These are phyloP conservation scores for Avena atlantica DNA, from an alignment of 176 grass and related monocot species.

Conservation along the genomic window DNA sequence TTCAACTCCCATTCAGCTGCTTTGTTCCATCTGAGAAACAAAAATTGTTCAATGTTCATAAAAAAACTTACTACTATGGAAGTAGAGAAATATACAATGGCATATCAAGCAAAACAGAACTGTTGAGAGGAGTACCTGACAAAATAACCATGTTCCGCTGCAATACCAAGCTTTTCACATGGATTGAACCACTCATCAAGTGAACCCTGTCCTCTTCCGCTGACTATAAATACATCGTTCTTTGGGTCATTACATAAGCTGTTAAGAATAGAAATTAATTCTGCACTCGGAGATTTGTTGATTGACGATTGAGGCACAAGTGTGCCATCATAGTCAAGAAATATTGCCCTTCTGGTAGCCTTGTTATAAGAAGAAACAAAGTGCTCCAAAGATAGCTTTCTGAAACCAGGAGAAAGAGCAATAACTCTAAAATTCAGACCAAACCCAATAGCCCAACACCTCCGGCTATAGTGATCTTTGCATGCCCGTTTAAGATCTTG, in stretches of 20 bases:
- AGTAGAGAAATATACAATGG: neutral
- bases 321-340: constrained; percentile 4
- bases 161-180: constrained; percentile 14
- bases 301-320: neutral
- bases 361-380: neutral
- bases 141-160: constrained; percentile 2
- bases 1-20: constrained; percentile 65
- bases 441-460: constrained; percentile 16
- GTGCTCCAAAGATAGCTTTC: neutral
- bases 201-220: neutral
- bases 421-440: constrained; percentile 17
- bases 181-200: neutral
- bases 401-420: neutral
- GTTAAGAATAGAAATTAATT: neutral
- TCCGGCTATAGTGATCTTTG: constrained; percentile 3
- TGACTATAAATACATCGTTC: constrained; percentile 2
- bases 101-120: constrained; percentile 9
- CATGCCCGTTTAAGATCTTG: neutral
- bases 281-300: neutral
- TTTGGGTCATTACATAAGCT: neutral
- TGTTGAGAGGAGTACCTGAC: constrained; percentile 35
- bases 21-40: constrained; percentile 71
- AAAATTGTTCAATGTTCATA: constrained; percentile 29
- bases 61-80: neutral
- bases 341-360: neutral